Percentiles rank a stretch among this genome's conserved stretches.
phyloP scores from a whole-genome alignment of 2,329 filamentous ascomycete species.

The Sordariomycetes sp. region DNA sequence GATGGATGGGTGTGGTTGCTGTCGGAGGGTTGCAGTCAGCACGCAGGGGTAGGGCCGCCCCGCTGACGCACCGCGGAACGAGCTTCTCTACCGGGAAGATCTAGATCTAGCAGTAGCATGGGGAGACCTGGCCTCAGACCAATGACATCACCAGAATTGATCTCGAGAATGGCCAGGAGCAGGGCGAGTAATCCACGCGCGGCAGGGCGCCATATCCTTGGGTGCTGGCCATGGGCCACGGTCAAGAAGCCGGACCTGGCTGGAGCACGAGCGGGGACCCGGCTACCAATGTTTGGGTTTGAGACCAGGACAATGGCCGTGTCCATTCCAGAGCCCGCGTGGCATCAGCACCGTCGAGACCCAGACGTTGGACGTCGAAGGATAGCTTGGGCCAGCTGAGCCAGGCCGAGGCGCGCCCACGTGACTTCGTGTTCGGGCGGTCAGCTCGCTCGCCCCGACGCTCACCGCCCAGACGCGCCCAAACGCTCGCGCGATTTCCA shows the following conservation, averaged over 20 bases:
- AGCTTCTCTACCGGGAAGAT: not conserved
- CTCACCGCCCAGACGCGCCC: not conserved
- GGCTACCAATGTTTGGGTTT: too few species aligned
- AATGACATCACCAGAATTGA: too few species aligned
- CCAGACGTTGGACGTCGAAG: not conserved
- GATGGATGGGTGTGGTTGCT: not conserved
- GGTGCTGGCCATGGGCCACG: too few species aligned
- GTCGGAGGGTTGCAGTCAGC: not conserved
- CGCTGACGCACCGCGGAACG: not conserved
- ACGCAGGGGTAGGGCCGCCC: not conserved
- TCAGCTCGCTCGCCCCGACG: not conserved
- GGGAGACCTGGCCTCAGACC: too few species aligned
- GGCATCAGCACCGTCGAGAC: not conserved
- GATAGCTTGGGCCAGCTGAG: not conserved
- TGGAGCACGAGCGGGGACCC: too few species aligned
- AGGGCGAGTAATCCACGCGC: too few species aligned
- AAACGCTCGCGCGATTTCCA: not conserved
- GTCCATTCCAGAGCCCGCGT: too few species aligned
- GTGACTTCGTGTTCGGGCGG: constrained; percentile 1
- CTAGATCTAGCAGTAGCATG: too few species aligned
- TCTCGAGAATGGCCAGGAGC: too few species aligned
- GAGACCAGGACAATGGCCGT: too few species aligned
- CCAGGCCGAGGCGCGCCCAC: not conserved
- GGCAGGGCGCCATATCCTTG: too few species aligned
- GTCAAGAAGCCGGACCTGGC: too few species aligned